Base-by-base conservation (phyloP, 2,329 filamentous ascomycete species). In the Colletotrichum graminicola region DNA sequence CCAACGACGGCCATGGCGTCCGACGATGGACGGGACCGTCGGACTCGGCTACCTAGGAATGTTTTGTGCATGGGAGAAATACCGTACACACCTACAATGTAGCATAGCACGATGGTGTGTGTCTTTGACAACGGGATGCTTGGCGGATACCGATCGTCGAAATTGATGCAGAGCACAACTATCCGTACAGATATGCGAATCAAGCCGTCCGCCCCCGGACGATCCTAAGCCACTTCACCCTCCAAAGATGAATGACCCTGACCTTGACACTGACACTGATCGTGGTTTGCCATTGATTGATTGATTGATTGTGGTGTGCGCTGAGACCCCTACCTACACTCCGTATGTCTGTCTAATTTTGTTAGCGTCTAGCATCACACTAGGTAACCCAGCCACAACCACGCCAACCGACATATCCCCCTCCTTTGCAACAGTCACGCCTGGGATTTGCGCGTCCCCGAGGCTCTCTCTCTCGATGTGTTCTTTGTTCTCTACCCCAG, bases 401-500 rank as follows among this genome's bases (percentile, higher is more conserved):
- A 71, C 57, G 39, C 65, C 45, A 54, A 34, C 52, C 57, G 26
- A 51, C 67, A 59, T 54, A 63, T 59, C 49, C 65, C 34, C 45
- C 54, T 43, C 43, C 32, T 52, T 39, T 14, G 23, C 45, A 32
- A 18, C 2, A 11, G 43, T 7, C 36, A 45, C 41, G 10, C 16
- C n/a, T 10, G 16, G 32, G 26, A 12, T 47, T 36, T 39, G 60
- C 32, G 45, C 39, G 36, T 56, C 11, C 23, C 23, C 66, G 36
- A 49, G 59, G 21, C 57, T 34, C 57, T 34, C 57, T 34, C 41
- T 45, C 60, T 43, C 18, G 43, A 23, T 18, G 18, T 47, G 5
- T 32, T 56, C 68, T 68, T 71, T 71, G 68, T 71, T 63, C 68
- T 60, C 21, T 60, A 59, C 68, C 57, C 62, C 62, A 70, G 62